Conservation (phyloP, 305 asterid genomes). For the Fraxinus albicans region DNA sequence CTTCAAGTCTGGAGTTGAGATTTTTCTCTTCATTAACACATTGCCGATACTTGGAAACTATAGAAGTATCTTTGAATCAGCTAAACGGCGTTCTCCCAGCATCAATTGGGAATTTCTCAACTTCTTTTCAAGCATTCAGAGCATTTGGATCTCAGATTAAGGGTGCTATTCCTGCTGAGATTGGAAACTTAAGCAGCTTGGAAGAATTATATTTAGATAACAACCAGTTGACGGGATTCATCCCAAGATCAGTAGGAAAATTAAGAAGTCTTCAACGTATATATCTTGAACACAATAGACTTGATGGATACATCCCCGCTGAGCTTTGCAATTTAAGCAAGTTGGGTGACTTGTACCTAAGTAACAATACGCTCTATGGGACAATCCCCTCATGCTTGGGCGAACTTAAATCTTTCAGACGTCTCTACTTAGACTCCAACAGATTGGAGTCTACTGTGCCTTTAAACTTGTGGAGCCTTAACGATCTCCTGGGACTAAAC, state of each 20-base stretch:
- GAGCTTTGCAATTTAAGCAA: constrained; percentile 4
- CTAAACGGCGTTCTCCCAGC: constrained; percentile 19
- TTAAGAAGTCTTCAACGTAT: not conserved
- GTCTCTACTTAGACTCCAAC: not conserved
- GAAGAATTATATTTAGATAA: not conserved
- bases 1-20: not conserved
- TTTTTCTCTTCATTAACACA: constrained; percentile 20
- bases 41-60: not conserved
- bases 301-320: constrained; percentile 17
- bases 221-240: constrained; percentile 21
- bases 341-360: constrained; percentile 6
- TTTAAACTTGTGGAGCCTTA: not conserved
- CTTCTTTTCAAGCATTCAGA: not conserved
- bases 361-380: not conserved
- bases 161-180: constrained; percentile 19
- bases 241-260: constrained; percentile 5
- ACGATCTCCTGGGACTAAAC: not conserved
- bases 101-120: constrained; percentile 22
- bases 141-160: constrained; percentile 12
- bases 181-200: constrained; percentile 22
- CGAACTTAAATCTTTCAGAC: not conserved
- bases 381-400: not conserved
- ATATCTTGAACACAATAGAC: constrained; percentile 6
- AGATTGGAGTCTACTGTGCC: not conserved
- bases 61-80: constrained; percentile 12